Percentiles rank a stretch among this genome's conserved stretches.
Evolutionary conservation across 441 rosid species (phyloP).

Genomic region (Brassica hybrid): DNA sequence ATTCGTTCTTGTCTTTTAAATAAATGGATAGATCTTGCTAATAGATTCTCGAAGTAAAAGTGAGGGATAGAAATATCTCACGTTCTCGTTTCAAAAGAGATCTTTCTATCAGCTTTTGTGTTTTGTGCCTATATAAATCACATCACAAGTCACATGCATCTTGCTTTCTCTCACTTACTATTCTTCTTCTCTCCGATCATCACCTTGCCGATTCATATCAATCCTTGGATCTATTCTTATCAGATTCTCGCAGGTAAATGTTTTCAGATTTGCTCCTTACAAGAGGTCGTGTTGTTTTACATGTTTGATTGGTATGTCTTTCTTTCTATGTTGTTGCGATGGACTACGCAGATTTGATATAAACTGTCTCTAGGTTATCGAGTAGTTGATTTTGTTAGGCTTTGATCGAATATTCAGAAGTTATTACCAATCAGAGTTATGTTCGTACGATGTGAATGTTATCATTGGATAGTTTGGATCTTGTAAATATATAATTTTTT

Average conservation of each 20-base stretch:
- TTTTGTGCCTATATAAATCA: background rate
- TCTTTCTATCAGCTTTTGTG: background rate
- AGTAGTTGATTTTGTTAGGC: background rate
- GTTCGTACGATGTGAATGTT: background rate
- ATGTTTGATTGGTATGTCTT: too few relatives aligned
- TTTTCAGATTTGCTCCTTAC: background rate
- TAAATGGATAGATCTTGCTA: background rate
- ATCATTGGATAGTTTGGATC: background rate
- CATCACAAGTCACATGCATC: conserved; percentile 17
- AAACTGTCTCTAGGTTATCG: background rate
- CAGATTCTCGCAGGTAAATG: conserved; percentile 25
- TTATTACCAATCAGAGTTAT: background rate
- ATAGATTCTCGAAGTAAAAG: too few relatives aligned
- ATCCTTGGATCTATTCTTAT: conserved; percentile 2
- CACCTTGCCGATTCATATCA: background rate
- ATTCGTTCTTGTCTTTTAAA: background rate
- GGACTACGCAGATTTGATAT: background rate
- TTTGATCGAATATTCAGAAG: background rate
- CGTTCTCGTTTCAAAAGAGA: background rate
- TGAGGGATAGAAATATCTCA: background rate
- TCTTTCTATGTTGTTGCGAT: background rate
- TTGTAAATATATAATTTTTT: background rate
- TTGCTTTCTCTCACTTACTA: conserved; percentile 22
- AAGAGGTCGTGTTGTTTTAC: background rate
- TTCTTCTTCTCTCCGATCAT: conserved; percentile 24